phyloP scores from a whole-genome alignment of 169 alveolate genomes.

The Babesia gibsoni region DNA sequence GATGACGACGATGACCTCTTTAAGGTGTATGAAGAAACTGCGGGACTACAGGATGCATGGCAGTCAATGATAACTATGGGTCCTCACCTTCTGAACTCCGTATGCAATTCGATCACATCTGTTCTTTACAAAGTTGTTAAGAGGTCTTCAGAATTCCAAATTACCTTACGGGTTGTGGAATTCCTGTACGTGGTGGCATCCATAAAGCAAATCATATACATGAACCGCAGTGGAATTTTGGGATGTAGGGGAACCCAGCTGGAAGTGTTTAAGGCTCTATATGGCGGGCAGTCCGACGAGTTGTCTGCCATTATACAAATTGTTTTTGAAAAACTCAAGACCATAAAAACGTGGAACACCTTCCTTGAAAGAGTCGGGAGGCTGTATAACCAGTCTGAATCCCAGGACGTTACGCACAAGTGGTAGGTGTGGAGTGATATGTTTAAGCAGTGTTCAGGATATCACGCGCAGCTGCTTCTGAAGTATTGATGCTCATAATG shows the following conservation, averaged over 20 bases:
- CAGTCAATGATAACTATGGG: too few species aligned
- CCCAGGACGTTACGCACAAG: neutral
- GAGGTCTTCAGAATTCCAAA: too few species aligned
- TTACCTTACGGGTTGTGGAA: too few species aligned
- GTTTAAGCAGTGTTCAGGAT: neutral
- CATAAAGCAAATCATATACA: slow-evolving; percentile 7
- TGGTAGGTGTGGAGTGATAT: neutral
- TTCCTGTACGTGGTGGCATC: neutral
- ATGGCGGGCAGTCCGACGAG: slow-evolving; percentile 10
- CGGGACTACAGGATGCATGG: too few species aligned
- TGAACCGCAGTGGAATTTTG: neutral
- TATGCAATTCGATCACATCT: too few species aligned
- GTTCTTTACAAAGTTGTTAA: too few species aligned
- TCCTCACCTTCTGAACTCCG: too few species aligned
- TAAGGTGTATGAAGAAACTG: neutral
- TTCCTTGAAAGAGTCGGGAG: neutral
- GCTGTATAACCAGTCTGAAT: neutral
- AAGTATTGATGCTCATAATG: slow-evolving; percentile 8
- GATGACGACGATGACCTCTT: neutral
- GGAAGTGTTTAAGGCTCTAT: slow-evolving; percentile 9
- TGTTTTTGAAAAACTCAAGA: neutral
- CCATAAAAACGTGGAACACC: neutral
- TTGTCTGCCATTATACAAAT: neutral
- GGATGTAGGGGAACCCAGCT: slow-evolving; percentile 19
- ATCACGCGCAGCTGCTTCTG: neutral